Conservation (phyloP, 2,329 filamentous ascomycete genomes). For the Ophiostoma sp. region DNA sequence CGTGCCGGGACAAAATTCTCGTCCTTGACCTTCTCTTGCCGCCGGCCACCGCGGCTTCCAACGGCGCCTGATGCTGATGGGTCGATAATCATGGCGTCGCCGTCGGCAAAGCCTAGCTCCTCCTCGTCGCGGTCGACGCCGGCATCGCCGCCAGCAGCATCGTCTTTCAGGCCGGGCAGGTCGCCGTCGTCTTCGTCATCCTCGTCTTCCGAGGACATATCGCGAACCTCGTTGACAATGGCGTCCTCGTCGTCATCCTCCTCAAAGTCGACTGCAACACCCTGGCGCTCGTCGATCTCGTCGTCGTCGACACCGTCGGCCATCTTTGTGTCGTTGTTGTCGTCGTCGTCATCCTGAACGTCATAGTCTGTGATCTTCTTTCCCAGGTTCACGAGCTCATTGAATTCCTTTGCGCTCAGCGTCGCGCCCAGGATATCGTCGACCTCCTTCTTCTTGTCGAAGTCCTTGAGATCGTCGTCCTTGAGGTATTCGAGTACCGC, state of each 20-base stretch:
- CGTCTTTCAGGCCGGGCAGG: conserved; percentile 48
- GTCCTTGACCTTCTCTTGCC: conserved; percentile 45
- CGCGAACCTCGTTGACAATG: conserved; percentile 78
- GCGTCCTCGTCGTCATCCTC: conserved; percentile 79
- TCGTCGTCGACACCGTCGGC: conserved; percentile 58
- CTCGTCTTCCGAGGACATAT: conserved; percentile 79
- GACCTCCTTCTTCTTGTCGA: conserved; percentile 96
- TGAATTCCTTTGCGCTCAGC: conserved; percentile 85
- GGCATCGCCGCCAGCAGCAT: conserved; percentile 47
- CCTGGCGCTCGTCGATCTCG: conserved; percentile 86
- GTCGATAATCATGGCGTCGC: conserved; percentile 80
- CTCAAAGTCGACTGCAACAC: conserved; percentile 95
- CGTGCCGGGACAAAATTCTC: conserved; percentile 68
- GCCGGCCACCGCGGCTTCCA: conserved; percentile 46
- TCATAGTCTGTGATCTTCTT: conserved; percentile 99
- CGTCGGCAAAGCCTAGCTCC: conserved; percentile 49
- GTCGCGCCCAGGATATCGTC: conserved; percentile 85
- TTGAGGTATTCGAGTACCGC: conserved; percentile 87
- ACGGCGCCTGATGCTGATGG: conserved; percentile 45
- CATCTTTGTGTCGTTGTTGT: conserved; percentile 83
- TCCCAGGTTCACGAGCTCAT: conserved; percentile 89
- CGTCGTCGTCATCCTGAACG: conserved; percentile 91
- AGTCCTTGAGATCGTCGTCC: conserved; percentile 91
- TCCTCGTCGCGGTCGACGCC: conserved; percentile 46
- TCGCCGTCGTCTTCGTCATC: conserved; percentile 62